phyloP scores from a whole-genome alignment of 2,329 filamentous ascomycete species.

The Stemphylium vesicarium region DNA sequence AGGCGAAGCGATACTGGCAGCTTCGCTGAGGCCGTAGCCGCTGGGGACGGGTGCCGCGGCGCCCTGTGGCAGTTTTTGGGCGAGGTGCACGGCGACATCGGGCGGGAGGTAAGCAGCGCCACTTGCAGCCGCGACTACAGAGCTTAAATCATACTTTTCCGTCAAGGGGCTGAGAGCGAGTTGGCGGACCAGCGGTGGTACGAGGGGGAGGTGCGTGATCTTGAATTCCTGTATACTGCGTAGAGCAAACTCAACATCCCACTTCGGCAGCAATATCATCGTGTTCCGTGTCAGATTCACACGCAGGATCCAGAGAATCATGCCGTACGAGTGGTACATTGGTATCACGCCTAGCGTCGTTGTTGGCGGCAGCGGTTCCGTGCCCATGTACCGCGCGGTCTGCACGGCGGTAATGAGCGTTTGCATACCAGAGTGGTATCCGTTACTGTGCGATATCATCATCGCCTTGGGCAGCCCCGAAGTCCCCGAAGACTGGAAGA shows the following conservation, averaged over 20 bases:
- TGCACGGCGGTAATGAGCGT: constrained; percentile 32
- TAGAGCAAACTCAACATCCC: constrained; percentile 36
- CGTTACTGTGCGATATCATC: constrained; percentile 43
- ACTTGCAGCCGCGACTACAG: constrained; percentile 28
- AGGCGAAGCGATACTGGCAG: constrained; percentile 36
- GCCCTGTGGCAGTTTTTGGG: constrained; percentile 36
- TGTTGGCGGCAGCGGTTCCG: constrained; percentile 29
- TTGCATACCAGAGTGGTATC: constrained; percentile 35
- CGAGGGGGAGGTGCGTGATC: constrained; percentile 33
- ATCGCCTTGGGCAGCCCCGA: constrained; percentile 44
- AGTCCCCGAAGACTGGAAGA: constrained; percentile 41
- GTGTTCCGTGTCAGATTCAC: constrained; percentile 33
- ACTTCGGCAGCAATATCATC: constrained; percentile 35
- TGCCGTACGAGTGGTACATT: constrained; percentile 43
- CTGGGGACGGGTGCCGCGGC: constrained; percentile 30
- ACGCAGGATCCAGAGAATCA: constrained; percentile 41
- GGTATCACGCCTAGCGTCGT: constrained; percentile 34
- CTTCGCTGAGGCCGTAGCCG: constrained; percentile 40
- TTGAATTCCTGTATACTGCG: constrained; percentile 36
- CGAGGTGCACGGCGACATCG: constrained; percentile 37
- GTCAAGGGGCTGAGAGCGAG: constrained; percentile 35
- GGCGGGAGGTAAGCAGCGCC: constrained; percentile 40
- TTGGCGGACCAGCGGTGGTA: constrained; percentile 38
- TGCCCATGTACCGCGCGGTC: constrained; percentile 24
- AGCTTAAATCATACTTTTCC: constrained; percentile 35